These are phyloP conservation scores for Aspergillus ostianus DNA, from an alignment of 495 filamentous ascomycete genomes.

Conservation along the genomic window DNA sequence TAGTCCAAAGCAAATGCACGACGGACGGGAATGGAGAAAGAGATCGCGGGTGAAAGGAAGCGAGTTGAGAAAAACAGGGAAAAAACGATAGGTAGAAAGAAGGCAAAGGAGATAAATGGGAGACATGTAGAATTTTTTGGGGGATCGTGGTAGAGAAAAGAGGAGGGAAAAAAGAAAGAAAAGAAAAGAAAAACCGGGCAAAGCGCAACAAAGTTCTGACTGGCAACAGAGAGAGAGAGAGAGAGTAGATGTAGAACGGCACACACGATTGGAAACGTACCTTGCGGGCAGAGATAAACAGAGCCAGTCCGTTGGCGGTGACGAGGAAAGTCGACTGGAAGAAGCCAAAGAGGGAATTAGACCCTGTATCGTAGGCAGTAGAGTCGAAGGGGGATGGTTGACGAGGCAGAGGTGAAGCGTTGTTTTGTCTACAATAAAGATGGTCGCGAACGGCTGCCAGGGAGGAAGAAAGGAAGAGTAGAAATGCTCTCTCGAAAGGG, in stretches of 20 bases:
- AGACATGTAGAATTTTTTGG: neutral
- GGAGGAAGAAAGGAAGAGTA: slow-evolving; percentile 24
- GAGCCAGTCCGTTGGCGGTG: slow-evolving; percentile 1
- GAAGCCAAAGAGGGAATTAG: neutral
- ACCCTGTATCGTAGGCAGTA: neutral
- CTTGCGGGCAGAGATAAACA: slow-evolving; percentile 10
- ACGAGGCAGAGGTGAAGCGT: neutral
- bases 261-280: slow-evolving; percentile 22
- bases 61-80: slow-evolving; percentile 8
- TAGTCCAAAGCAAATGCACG: slow-evolving; percentile 18
- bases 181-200: neutral
- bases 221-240: neutral
- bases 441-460: slow-evolving; percentile 36
- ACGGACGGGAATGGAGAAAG: slow-evolving; percentile 12
- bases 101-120: neutral
- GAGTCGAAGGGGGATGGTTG: neutral
- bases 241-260: neutral
- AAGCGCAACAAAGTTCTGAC: slow-evolving; percentile 2
- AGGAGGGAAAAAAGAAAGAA: neutral
- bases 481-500: slow-evolving; percentile 22
- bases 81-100: slow-evolving; percentile 11
- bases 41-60: slow-evolving; percentile 11
- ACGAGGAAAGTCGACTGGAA: neutral
- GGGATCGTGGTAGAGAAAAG: neutral
- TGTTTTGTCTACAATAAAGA: slow-evolving; percentile 11